phyloP scores from a whole-genome alignment of 2,329 filamentous ascomycete species.

The Xylariales sp. region DNA sequence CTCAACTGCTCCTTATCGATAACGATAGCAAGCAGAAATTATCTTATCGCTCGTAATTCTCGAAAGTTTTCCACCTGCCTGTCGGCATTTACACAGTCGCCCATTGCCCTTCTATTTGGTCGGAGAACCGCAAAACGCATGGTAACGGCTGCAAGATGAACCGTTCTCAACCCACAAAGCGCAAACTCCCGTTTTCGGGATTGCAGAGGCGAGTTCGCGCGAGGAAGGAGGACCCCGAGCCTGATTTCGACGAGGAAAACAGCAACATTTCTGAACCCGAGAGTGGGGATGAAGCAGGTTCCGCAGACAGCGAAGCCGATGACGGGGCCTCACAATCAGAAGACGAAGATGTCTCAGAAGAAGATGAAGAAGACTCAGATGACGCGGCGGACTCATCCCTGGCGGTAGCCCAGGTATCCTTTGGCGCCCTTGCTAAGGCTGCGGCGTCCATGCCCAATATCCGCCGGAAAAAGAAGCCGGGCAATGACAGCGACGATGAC shows the following conservation, averaged over 20 bases:
- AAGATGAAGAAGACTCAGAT: constrained; percentile 32
- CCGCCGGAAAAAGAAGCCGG: constrained; percentile 19
- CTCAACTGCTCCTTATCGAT: too few species aligned
- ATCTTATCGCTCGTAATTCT: too few species aligned
- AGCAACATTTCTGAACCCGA: constrained; percentile 21
- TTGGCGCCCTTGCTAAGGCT: constrained; percentile 85
- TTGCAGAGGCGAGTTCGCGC: constrained; percentile 40
- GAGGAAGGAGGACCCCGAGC: constrained; percentile 36
- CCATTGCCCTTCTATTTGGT: too few species aligned
- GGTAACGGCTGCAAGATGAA: too few species aligned
- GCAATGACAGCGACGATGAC: constrained; percentile 21
- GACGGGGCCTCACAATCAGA: constrained; percentile 11
- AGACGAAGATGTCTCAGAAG: constrained; percentile 1
- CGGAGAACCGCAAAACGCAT: too few species aligned
- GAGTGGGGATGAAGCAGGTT: constrained; percentile 19
- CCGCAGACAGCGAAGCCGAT: neutral
- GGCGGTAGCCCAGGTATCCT: constrained; percentile 64
- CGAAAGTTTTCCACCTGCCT: too few species aligned
- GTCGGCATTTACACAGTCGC: too few species aligned
- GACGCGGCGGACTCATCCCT: constrained; percentile 31
- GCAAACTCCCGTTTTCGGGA: constrained; percentile 32
- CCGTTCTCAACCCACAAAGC: constrained; percentile 25
- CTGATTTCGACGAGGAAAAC: constrained; percentile 30
- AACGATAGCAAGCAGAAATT: too few species aligned
- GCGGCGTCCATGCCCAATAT: constrained; percentile 60